These are phyloP conservation scores for Botrytis hyacinthi DNA, from an alignment of 2,329 filamentous ascomycete genomes.

Conservation along the genomic window DNA sequence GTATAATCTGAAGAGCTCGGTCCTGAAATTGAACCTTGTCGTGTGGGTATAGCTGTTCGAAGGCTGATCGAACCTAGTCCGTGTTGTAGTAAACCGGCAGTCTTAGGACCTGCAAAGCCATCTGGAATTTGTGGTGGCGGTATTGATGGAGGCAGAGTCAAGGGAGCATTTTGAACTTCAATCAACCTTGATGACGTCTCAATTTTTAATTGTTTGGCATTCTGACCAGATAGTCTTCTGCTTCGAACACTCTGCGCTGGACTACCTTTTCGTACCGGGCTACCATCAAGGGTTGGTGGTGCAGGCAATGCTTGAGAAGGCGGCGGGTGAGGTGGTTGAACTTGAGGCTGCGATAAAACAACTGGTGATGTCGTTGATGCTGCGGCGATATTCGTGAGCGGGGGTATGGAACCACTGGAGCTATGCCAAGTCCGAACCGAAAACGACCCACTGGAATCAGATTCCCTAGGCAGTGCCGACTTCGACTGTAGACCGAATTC, in stretches of 20 bases:
- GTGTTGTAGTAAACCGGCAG: constrained; percentile 31
- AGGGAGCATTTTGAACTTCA: constrained; percentile 23
- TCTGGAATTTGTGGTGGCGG: constrained; percentile 32
- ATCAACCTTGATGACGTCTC: constrained; percentile 57
- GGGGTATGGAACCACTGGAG: constrained; percentile 70
- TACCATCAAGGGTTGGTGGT: constrained; percentile 41
- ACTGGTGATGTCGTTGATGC: constrained; percentile 33
- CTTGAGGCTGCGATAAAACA: constrained; percentile 32
- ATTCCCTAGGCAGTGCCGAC: constrained; percentile 70
- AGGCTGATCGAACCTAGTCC: constrained; percentile 23
- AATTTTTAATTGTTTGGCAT: constrained; percentile 81
- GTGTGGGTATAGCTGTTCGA: constrained; percentile 31
- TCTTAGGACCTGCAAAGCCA: constrained; percentile 32
- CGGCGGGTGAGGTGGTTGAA: constrained; percentile 43
- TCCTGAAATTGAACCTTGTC: constrained; percentile 34
- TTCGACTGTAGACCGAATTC: constrained; percentile 68
- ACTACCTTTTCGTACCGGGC: constrained; percentile 35
- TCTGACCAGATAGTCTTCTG: constrained; percentile 76
- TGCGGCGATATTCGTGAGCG: constrained; percentile 72
- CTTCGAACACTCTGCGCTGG: constrained; percentile 60
- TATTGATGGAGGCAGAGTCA: constrained; percentile 33
- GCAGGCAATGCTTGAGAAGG: constrained; percentile 34
- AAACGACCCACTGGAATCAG: constrained; percentile 70
- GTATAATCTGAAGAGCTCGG: constrained; percentile 34
- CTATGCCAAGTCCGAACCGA: constrained; percentile 81